Evolutionary conservation across 1,284 basidiomycete genomes (phyloP), one percentile per base, ranked within the genome.

Genomic region (Ceratobasidium theobromae): DNA sequence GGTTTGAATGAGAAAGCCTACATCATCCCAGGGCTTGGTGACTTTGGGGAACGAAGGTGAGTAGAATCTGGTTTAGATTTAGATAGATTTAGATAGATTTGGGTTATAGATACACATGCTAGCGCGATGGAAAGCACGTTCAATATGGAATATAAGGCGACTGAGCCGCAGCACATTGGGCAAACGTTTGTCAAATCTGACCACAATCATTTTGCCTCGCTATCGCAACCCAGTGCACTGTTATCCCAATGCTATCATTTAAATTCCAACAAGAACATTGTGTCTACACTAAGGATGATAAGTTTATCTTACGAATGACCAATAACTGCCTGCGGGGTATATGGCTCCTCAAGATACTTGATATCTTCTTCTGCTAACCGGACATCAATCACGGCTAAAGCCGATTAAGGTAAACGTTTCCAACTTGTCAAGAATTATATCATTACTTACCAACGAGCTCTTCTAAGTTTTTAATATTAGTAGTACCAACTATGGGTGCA

Each of bases 1-100:
- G 91, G 92, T 4, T 82, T 99, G 67, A 96, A 98, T 73, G 91
- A 93, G 70, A 90, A 87, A 74, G 85, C 88, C n/a, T 92, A 89
- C 72, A 93, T 95, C 70, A 86, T 94, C 68, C 93, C 93, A 14
- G 93, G 93, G 14, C 80, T 96, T 23, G 93, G 93, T 14, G 93
- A 96, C 76, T 96, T 95, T 76, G 93, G 93, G 60, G 93, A 95
- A 76, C 80, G 93, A 74, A 86, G 89, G 88, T 88, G 69, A 62
- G 3, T 2, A 11, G 11, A 52, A 48, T 30, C 28, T 9, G 18
- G 28, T 6, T 23, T 25, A 11, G 40, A 23, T 46, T 25, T 4
- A 6, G 11, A 14, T 58, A 27, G 25, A 4, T 27, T 43, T 25
- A 35, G 4, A 2, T 49, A 49, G 27, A 21, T 38, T 38, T 38